Conservation (phyloP, 495 filamentous ascomycete species). For the Neurospora terricola region DNA sequence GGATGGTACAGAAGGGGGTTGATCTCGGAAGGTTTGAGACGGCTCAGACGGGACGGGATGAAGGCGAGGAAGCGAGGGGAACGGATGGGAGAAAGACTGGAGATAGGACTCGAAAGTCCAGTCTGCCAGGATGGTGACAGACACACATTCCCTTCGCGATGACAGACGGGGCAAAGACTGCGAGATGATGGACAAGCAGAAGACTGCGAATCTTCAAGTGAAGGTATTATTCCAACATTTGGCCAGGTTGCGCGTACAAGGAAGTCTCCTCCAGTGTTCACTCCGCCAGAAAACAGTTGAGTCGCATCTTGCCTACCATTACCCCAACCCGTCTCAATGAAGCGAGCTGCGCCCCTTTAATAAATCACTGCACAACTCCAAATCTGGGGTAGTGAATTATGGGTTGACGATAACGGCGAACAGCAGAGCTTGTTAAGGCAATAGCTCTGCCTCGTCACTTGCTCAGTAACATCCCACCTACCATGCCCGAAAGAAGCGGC, state of each 20-base stretch:
- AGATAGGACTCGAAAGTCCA: background rate
- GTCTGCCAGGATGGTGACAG: background rate
- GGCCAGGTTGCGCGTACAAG: background rate
- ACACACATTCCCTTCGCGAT: too few relatives aligned
- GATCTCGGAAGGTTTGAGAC: background rate
- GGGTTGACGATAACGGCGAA: background rate
- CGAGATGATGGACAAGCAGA: background rate
- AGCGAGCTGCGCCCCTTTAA: background rate
- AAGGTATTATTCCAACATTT: background rate
- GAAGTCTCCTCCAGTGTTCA: background rate
- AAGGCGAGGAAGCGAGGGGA: background rate
- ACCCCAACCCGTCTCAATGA: background rate
- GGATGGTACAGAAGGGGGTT: background rate
- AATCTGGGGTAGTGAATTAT: background rate
- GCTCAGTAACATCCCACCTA: background rate
- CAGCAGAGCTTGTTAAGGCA: background rate
- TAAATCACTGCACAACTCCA: background rate
- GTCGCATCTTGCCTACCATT: background rate
- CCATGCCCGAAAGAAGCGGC: background rate
- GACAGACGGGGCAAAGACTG: background rate
- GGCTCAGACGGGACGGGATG: background rate
- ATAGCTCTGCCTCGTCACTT: background rate
- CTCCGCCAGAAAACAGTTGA: background rate
- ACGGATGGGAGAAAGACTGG: background rate
- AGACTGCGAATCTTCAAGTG: background rate